These are phyloP conservation scores for Pleurotus djamor DNA, from an alignment of 768 basidiomycete species.

Conservation along the genomic window DNA sequence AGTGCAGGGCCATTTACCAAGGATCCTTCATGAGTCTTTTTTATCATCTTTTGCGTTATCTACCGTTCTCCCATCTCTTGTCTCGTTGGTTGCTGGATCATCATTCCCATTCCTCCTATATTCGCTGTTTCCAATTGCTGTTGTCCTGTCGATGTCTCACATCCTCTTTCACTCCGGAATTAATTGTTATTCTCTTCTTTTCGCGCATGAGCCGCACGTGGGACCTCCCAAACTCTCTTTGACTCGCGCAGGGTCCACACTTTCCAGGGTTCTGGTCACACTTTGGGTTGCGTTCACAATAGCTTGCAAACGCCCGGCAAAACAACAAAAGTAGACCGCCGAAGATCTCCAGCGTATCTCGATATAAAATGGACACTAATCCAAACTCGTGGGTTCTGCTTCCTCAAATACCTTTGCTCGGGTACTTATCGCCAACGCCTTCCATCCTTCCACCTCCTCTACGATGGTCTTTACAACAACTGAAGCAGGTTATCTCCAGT, in stretches of 20 bases:
- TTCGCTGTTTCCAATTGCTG: neutral
- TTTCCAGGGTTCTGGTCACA: conserved; percentile 3
- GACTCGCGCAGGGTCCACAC: neutral
- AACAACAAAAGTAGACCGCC: conserved; percentile 3
- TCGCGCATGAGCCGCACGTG: conserved; percentile 5
- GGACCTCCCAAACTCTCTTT: neutral
- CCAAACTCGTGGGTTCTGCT: neutral
- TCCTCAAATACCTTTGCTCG: neutral
- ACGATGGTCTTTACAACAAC: neutral
- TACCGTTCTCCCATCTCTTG: conserved; percentile 1
- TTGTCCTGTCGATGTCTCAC: conserved; percentile 6
- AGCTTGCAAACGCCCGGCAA: conserved; percentile 4
- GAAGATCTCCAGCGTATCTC: conserved; percentile 3
- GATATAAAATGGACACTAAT: conserved; percentile 7
- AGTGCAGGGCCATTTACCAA: neutral
- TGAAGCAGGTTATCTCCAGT: neutral
- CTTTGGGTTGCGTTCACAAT: conserved; percentile 3
- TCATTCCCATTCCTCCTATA: neutral
- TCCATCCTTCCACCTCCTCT: neutral
- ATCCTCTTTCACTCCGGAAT: conserved; percentile 4
- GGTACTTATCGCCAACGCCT: neutral
- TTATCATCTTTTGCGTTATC: neutral
- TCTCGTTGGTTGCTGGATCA: neutral
- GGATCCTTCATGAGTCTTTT: neutral
- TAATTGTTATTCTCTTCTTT: conserved; percentile 7